Base-by-base conservation (phyloP, 495 filamentous ascomycete genomes). In the Durotheca rogersii region DNA sequence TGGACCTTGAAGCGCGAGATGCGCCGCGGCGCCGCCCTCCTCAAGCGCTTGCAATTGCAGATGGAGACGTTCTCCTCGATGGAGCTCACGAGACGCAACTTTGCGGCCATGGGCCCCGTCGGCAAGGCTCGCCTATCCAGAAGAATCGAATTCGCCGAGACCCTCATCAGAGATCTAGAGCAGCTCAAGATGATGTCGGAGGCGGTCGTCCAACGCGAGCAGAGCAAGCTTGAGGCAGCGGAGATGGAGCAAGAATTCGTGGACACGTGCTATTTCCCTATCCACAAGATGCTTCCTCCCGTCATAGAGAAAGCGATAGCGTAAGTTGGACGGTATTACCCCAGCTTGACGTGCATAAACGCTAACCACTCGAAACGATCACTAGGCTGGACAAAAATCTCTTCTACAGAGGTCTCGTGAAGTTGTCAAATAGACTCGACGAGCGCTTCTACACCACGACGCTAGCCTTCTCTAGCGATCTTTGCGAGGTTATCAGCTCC, bases 1-100 rank as follows among this genome's bases (percentile, higher is more conserved):
- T 99, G 93, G 93, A 97, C 93, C 0, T 72, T 97, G 41, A 99
- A 99, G 68, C 80, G 93, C 29, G 93, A 99, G 67, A 88, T 92
- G 32, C 79, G 93, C 27, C 79, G 93, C 51, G 93, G 93, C 21
- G 93, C 93, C 11, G 88, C 92, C 12, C 73, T 97, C 32, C 76
- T 99, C 39, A 96, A 96, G 70, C 83, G 93, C 29, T 75, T 97
- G 6, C 93, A 98, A 62, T 68, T 96, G 23, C 91, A 95, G 67
- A 86, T 90, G 81, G 92, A 96, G 62, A 86, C 88, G 0, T 98
- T 97, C 66, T 89, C 90, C 0, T 93, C 89, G 0, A 93, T 95
- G 85, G 94, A 99, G 69, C 86, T 99, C 56, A 94, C 90, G 1
- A 78, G 93, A 21, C 82, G 95, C 45, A 88, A 97, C 61, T 99